Percentiles rank a stretch among this genome's conserved stretches.
Evolutionary conservation across 345 rosid species (phyloP).

Genomic region (Melaleuca alternifolia): DNA sequence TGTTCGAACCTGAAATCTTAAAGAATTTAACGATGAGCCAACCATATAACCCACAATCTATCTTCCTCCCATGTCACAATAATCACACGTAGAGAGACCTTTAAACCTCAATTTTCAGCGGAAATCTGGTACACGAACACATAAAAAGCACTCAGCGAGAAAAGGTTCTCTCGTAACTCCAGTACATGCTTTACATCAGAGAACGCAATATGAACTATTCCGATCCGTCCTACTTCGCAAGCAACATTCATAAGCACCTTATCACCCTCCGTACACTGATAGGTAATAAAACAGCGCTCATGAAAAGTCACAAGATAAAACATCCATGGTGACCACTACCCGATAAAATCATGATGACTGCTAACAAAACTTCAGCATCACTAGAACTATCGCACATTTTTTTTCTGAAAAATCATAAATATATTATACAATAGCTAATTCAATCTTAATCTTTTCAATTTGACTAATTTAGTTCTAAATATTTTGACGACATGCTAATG

Average conservation of each 20-base stretch:
- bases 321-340: not conserved
- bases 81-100: not conserved
- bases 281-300: not conserved
- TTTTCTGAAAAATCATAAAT: no score
- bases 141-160: not conserved
- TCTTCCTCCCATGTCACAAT: not conserved
- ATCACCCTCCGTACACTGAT: not conserved
- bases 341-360: not conserved
- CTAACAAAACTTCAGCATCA: not conserved
- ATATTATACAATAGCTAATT: no score
- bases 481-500: no score
- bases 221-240: not conserved
- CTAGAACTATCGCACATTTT: not conserved
- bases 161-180: not conserved
- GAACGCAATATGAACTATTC: not conserved
- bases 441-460: no score
- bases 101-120: not conserved
- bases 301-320: not conserved
- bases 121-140: not conserved
- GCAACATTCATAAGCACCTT: not conserved
- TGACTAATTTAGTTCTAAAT: no score
- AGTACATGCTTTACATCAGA: not conserved
- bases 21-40: not conserved
- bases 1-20: not conserved
- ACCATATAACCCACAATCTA: not conserved